Conservation (phyloP, 805 yeast genomes). For the Maudiozyma pseudohumilis region DNA sequence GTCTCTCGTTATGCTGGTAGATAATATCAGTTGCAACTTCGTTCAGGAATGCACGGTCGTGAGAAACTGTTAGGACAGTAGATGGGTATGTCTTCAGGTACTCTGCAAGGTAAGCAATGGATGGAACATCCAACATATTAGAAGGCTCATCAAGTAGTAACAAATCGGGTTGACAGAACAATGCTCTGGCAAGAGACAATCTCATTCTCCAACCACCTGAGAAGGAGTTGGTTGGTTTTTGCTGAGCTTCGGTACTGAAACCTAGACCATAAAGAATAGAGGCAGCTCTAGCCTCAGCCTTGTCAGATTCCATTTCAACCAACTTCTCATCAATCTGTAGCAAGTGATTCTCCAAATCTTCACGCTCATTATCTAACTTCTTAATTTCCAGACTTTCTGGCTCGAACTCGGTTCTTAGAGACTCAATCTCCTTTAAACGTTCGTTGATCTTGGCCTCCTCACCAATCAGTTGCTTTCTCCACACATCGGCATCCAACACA, state of each 20-base stretch:
- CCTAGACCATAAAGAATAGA: conserved; percentile 88
- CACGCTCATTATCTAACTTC: conserved; percentile 81
- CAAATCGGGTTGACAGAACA: conserved; percentile 93
- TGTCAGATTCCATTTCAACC: conserved; percentile 90
- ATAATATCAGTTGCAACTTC: conserved; percentile 98
- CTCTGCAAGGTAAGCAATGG: conserved; percentile 85
- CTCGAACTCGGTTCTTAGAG: conserved; percentile 58
- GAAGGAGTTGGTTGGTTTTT: conserved; percentile 74
- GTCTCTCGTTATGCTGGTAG: conserved; percentile 93
- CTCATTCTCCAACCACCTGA: conserved; percentile 99
- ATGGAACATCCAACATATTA: conserved; percentile 99
- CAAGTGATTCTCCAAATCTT: conserved; percentile 70
- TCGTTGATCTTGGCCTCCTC: conserved; percentile 71
- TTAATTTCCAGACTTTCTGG: conserved; percentile 65
- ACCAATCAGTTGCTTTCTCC: conserved; percentile 81
- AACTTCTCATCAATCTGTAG: conserved; percentile 74
- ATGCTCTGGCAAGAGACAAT: conserved; percentile 92
- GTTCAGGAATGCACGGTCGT: conserved; percentile 92
- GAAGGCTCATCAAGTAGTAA: conserved; percentile 96
- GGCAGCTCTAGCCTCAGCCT: conserved; percentile 96
- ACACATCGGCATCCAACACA: conserved; percentile 97
- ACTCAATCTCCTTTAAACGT: conserved; percentile 66
- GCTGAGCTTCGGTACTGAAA: conserved; percentile 80
- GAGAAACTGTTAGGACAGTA: conserved; percentile 92
- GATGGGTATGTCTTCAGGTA: conserved; percentile 85